Evolutionary conservation across 306 rosid genomes (phyloP).

Genomic region (Fagus crenata): DNA sequence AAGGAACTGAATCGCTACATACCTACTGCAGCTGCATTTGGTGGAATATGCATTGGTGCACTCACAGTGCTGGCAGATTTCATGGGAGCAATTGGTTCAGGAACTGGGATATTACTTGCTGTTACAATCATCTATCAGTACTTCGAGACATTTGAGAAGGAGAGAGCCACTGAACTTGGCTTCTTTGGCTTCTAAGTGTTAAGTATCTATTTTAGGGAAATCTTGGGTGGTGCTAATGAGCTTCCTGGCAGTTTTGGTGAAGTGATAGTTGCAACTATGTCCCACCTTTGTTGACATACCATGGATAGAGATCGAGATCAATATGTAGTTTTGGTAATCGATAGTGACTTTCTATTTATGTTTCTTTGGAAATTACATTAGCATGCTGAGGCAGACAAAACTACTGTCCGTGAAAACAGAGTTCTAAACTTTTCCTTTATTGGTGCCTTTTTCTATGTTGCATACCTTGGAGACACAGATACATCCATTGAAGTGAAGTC

Average conservation of each 20-base stretch:
- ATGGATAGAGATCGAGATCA: not conserved
- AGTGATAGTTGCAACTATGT: conserved; percentile 32
- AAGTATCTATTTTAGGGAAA: not conserved
- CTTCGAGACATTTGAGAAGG: conserved; percentile 69
- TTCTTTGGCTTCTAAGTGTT: conserved; percentile 45
- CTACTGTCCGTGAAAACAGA: not conserved
- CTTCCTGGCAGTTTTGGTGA: conserved; percentile 35
- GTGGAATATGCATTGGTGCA: conserved; percentile 77
- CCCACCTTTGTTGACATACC: not conserved
- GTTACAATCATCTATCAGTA: conserved; percentile 67
- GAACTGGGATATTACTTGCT: conserved; percentile 67
- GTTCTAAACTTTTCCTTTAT: not conserved
- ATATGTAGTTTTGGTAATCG: not conserved
- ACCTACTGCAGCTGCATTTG: conserved; percentile 67
- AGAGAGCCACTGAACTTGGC: conserved; percentile 61
- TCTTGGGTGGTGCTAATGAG: conserved; percentile 13
- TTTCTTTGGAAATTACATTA: not conserved
- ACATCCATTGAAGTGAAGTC: not conserved
- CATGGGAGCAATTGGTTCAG: conserved; percentile 74
- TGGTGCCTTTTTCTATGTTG: not conserved
- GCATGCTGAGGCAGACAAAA: not conserved
- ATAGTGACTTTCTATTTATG: not conserved
- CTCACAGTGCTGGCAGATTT: conserved; percentile 73
- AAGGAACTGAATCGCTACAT: conserved; percentile 64
- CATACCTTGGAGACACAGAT: not conserved